Percentiles rank a stretch among this genome's conserved stretches.
phyloP scores from a whole-genome alignment of 1,284 basidiomycete genomes.

The Ustilago hordei region DNA sequence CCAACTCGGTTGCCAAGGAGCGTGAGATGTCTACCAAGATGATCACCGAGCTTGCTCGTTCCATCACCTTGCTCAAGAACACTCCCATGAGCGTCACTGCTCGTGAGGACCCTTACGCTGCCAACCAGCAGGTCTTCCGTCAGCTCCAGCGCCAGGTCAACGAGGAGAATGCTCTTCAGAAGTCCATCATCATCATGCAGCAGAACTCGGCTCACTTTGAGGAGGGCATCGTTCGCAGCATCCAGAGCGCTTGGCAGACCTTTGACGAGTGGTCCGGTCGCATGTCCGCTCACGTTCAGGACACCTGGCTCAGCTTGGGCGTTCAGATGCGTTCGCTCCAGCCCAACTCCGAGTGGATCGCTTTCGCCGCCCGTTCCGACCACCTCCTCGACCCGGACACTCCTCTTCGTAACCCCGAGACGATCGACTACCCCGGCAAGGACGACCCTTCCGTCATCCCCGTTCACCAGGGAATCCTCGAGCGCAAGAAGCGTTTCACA shows the following conservation, averaged over 20 bases:
- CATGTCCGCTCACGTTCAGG: slow-evolving; percentile 82
- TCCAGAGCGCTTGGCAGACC: slow-evolving; percentile 96
- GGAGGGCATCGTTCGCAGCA: slow-evolving; percentile 91
- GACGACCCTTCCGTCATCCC: slow-evolving; percentile 89
- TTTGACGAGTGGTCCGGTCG: slow-evolving; percentile 94
- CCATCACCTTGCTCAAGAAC: slow-evolving; percentile 92
- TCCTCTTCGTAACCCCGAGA: slow-evolving; percentile 75
- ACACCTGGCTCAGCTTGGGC: slow-evolving; percentile 82
- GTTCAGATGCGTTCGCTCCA: slow-evolving; percentile 84
- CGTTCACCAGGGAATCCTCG: slow-evolving; percentile 90
- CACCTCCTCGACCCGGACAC: slow-evolving; percentile 96
- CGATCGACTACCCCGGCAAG: slow-evolving; percentile 89
- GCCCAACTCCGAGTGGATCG: slow-evolving; percentile 95
- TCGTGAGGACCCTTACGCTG: slow-evolving; percentile 84
- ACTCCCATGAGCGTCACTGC: slow-evolving; percentile 88
- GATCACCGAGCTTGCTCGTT: slow-evolving; percentile 87
- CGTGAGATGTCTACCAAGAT: slow-evolving; percentile 88
- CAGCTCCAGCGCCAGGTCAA: slow-evolving; percentile 91
- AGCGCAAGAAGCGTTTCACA: slow-evolving; percentile 97
- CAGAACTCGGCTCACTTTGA: slow-evolving; percentile 97
- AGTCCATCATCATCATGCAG: slow-evolving; percentile 99
- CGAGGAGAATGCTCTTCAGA: slow-evolving; percentile 97
- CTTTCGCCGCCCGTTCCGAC: slow-evolving; percentile 92
- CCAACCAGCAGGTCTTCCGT: slow-evolving; percentile 83
- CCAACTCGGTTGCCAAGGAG: slow-evolving; percentile 91